These are phyloP conservation scores for Cucurbita pepo DNA, from an alignment of 306 rosid species.

Conservation along the genomic window DNA sequence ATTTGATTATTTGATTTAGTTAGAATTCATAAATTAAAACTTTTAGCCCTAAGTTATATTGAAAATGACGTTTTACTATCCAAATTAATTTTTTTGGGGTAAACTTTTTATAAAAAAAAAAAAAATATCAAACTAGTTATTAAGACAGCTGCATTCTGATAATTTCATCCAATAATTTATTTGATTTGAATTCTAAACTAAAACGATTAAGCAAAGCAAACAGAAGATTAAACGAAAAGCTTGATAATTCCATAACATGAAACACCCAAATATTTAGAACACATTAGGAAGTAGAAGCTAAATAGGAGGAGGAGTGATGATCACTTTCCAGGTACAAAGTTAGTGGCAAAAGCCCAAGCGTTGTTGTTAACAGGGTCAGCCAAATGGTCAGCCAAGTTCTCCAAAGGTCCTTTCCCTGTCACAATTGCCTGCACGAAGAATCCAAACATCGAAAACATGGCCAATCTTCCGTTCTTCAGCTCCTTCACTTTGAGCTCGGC, in stretches of 20 bases:
- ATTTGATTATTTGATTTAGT: too few relatives aligned
- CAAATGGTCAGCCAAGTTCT: slow-evolving; percentile 12
- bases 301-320: neutral
- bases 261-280: neutral
- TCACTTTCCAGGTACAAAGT: slow-evolving; percentile 18
- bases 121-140: too few relatives aligned
- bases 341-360: slow-evolving; percentile 17
- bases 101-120: too few relatives aligned
- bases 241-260: slow-evolving; percentile 8
- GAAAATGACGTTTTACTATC: too few relatives aligned
- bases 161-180: too few relatives aligned
- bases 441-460: slow-evolving; percentile 20
- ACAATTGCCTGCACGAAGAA: slow-evolving; percentile 18
- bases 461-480: slow-evolving; percentile 16
- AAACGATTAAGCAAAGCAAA: too few relatives aligned
- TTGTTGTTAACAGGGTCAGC: slow-evolving; percentile 20
- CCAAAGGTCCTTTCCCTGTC: slow-evolving; percentile 17
- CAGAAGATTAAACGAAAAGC: neutral
- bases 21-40: too few relatives aligned
- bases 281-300: neutral
- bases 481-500: slow-evolving; percentile 21
- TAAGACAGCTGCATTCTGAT: too few relatives aligned
- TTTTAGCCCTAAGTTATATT: too few relatives aligned
- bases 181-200: too few relatives aligned
- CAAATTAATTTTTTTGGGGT: too few relatives aligned